Evolutionary conservation across 805 yeast species (phyloP), one percentile per base, ranked within the genome.

Genomic region (Kodamaea kakaduensis): DNA sequence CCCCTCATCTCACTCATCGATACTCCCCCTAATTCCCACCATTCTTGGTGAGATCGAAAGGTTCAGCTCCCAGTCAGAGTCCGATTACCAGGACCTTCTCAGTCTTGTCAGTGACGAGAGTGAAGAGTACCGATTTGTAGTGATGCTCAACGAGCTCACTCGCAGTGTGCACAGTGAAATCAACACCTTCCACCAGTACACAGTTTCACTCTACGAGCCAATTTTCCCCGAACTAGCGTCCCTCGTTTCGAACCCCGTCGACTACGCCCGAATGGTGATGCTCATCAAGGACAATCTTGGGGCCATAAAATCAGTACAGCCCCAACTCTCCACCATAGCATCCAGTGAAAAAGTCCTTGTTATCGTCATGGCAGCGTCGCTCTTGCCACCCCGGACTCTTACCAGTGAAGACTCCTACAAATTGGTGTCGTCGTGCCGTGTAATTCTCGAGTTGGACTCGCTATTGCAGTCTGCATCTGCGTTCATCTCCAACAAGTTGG

Each of bases 201-300:
- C 82, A 23, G 73, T 67, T 31, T 51, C 68, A 0, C 66, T 69
- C 17, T 88, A 86, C 49, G 58, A 66, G 7, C 66, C 71, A 3
- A 72, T 80, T 12, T 87, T 86, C 58, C 79, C 84, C 0, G 96
- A 88, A 48, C 60, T 88, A 32, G 82, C 72, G 16, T 61, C 78
- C 0, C 59, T 88, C 24, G 68, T 85, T 1, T 62, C 77, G 8
- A 74, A 75, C 40, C 79, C 90, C 0, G 52, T 73, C 0, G 80
- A 79, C 38, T 88, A 77, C 56, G 75, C 82, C 6, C 61, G 61
- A 17, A 61, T 78, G 1, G 69, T 83, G 2, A 43, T 56, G 22
- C 45, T 72, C 1, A 56, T 86, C 2, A 77, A 81, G 21, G 77
- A 72, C 41, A 69, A 69, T 25, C 51, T 73, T 29, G 41, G 51